These are phyloP conservation scores for Aureoboletus auriporus DNA, from an alignment of 768 basidiomycete genomes.

Conservation along the genomic window DNA sequence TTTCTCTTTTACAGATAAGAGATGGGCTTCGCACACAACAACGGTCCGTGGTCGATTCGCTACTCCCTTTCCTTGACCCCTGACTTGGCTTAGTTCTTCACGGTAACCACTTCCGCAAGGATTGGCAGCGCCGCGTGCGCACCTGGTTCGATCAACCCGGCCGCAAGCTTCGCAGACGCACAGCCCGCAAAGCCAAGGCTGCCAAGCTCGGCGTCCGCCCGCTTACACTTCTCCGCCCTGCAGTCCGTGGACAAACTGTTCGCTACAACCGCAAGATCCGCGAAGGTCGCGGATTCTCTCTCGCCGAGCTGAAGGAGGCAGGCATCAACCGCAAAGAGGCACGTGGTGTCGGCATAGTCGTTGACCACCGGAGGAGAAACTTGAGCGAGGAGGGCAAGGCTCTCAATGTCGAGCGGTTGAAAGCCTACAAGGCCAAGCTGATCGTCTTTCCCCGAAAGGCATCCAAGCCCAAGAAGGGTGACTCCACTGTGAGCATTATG, in stretches of 20 bases:
- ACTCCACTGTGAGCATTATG: constrained; percentile 68
- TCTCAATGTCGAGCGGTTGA: constrained; percentile 90
- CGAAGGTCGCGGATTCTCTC: constrained; percentile 94
- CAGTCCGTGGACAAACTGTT: constrained; percentile 93
- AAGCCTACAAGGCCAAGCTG: constrained; percentile 88
- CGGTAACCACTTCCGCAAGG: constrained; percentile 96
- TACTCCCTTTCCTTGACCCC: constrained; percentile 21
- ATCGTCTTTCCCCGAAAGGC: constrained; percentile 97
- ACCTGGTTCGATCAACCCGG: constrained; percentile 99
- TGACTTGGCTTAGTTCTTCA: constrained; percentile 62
- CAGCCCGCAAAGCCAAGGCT: constrained; percentile 88
- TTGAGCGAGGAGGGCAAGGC: constrained; percentile 95
- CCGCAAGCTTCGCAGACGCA: constrained; percentile 92
- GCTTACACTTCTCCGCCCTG: constrained; percentile 87
- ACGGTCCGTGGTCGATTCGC: constrained; percentile 24
- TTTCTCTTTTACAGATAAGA: constrained; percentile 22
- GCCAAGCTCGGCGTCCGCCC: constrained; percentile 89
- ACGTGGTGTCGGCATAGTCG: constrained; percentile 86
- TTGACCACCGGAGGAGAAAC: constrained; percentile 96
- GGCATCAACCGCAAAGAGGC: constrained; percentile 94
- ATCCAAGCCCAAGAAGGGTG: constrained; percentile 93
- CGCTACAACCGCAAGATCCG: constrained; percentile 98
- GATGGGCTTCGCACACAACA: constrained; percentile 36
- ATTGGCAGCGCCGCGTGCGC: constrained; percentile 95
- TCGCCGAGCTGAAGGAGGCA: constrained; percentile 92